Base-by-base conservation (phyloP, 805 yeast species). In the Teunomyces funiuensis region DNA sequence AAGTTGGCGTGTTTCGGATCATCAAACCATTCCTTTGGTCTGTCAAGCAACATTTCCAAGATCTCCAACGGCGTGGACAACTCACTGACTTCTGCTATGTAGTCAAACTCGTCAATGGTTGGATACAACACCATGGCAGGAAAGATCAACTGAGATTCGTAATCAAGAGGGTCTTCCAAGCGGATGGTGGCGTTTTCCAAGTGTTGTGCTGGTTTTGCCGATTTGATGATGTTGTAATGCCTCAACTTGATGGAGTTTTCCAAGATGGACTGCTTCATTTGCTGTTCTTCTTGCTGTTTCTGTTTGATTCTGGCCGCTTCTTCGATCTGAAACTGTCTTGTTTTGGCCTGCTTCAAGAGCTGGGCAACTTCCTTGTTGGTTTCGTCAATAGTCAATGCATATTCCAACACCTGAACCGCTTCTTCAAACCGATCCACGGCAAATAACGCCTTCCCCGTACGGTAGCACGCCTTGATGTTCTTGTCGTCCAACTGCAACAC, bases 121-220 rank as follows among this genome's bases (percentile, higher is more conserved):
- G 98, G 97, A 52, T 88, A 91, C 43, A 90, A 61, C 3, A 88
- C 69, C 69, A 84, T 71, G 0, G 90, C 85, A 0, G 97, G 96
- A 51, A 88, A 74, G n/a, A 85, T 73, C 36, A 91, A 65, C 54
- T 86, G 90, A 0, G 96, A 82, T 52, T 85, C 88, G 47, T 71
- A 74, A 63, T 87, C 93, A 30, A 68, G 54, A 11, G 77, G 71
- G 47, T 84, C 82, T 58, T 85, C 91, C 29, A 87, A 65, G 44
- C 71, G 71, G 7, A 83, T 54, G 37, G 71, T 70, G 0, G 82
- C 72, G 37, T 76, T 57, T 60, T 49, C 77, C 11, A 85, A 63
- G 31, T 80, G 52, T 28, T 79, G 86, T 0, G 82, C 73, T 1
- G 88, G 83, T 7, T 69, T 63, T 0, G 73, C 59, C 0, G 85